Conservation (phyloP, 2,329 filamentous ascomycete genomes). For the Eurotiales sp. region DNA sequence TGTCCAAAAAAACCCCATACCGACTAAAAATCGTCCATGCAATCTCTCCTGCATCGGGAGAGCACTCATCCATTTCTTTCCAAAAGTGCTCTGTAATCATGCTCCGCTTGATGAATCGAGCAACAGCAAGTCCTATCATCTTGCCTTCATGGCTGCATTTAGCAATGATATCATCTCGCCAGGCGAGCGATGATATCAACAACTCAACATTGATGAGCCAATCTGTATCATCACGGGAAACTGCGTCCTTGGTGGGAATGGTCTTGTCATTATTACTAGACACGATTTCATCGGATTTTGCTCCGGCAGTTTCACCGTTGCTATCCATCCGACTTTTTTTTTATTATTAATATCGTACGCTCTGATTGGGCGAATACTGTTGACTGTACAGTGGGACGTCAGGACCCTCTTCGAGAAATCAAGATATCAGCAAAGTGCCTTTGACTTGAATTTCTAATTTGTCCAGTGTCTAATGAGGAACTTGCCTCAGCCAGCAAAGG, state of each 20-base stretch:
- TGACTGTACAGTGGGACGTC: too few species aligned
- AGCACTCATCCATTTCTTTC: constrained; percentile 30
- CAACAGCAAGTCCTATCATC: constrained; percentile 20
- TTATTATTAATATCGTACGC: too few species aligned
- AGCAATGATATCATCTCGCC: constrained; percentile 8
- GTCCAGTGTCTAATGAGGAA: too few species aligned
- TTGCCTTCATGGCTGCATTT: constrained; percentile 19
- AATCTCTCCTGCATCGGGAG: constrained; percentile 26
- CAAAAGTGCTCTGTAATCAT: constrained; percentile 29
- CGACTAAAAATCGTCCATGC: constrained; percentile 36
- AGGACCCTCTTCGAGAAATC: too few species aligned
- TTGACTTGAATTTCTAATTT: too few species aligned
- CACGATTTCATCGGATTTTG: background rate
- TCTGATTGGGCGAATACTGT: too few species aligned
- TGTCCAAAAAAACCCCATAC: constrained; percentile 33
- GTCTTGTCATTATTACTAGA: constrained; percentile 1
- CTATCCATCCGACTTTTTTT: too few species aligned
- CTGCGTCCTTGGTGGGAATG: background rate
- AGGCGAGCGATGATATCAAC: background rate
- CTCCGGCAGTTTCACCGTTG: too few species aligned
- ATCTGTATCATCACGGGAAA: constrained; percentile 2
- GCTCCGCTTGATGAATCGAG: constrained; percentile 22
- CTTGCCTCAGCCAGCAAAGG: too few species aligned
- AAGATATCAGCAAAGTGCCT: too few species aligned
- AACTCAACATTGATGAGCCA: constrained; percentile 1